Base-by-base conservation (phyloP, 768 basidiomycete genomes). In the Macrocybe gigantea region DNA sequence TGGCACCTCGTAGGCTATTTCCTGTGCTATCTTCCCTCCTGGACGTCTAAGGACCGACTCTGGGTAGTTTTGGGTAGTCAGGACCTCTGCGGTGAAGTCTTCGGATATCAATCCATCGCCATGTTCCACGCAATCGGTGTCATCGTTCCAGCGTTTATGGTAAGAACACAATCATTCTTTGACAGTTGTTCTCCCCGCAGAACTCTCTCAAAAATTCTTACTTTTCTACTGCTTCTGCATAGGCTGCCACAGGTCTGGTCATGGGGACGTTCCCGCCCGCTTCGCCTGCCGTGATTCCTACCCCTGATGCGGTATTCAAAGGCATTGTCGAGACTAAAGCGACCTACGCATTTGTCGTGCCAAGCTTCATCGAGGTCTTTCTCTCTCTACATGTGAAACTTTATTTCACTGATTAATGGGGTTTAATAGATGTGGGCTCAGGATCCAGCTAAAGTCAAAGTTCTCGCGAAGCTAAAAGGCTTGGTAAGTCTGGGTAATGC, bases 351-450 rank as follows among this genome's bases (percentile, higher is more conserved):
- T 47, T 54, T 53, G 39, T 45, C n/a, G 33, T 45, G 7, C 54
- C 60, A 3, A 47, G 53, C 0, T 58, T 57, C 46, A 41, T 62
- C 7, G 63, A 64, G 53, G 63, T 62, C 32, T 1, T 35, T 45
- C 7, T 7, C 13, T 1, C 29, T n/a, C n/a, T 11, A 10, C 1
- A 7, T 7, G 29, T 14, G 6, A 11, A 22, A 7, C 8, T 6
- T n/a, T 33, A n/a, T 5, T 22, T 4, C 22, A 22, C 22, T 22
- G 22, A 15, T 9, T 48, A 31, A 6, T 31, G 8, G 12, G 22
- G 22, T 13, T 12, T 11, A 6, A 33, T 41, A 64, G 62, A 56
- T 51, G 31, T 64, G 60, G 62, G 48, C 55, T 11, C 51, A 49
- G 7, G 46, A 56, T 10, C 49, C 49, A 3, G 42, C 47, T 32